Evolutionary conservation across 441 rosid genomes (phyloP), one percentile per base, ranked within the genome.

Genomic region (Erodium moschatum): DNA sequence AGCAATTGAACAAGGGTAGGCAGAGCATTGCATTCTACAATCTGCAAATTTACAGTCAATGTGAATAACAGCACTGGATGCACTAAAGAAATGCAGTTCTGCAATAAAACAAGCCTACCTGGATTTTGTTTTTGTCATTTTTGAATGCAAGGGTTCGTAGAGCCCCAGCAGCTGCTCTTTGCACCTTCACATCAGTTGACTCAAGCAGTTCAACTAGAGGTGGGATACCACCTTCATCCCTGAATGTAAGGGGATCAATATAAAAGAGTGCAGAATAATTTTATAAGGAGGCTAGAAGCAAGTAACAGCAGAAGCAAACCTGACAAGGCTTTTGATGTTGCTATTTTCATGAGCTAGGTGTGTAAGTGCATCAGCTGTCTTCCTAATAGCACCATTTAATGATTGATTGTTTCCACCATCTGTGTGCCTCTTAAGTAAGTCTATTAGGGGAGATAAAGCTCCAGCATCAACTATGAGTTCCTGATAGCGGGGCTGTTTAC

Each of bases 161-260:
- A 56, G 92, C 86, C 71, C 92, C 92, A 62, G 90, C 92, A 64
- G 88, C 88, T 71, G 89, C 86, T 69, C 87, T 84, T 70, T 83
- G 92, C 54, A 87, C 88, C 75, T 87, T 87, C 5, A 62, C 31
- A 73, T 87, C 90, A 58, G 72, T 40, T 71, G 74, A 79, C 78
- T 78, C 67, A 3, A 87, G 81, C 75, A 87, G 80, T 76, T 87
- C 85, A 64, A 87, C 88, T 44, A 87, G 85, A 33, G 85, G 88
- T 42, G 84, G 87, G 69, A 87, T 85, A 68, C 86, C 88, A 66
- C 87, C 90, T 74, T 87, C 90, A 78, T 69, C 71, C 80, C 92
- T 87, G 80, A 64, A 81, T 12, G 40, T 4, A 42, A 3, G 18
- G 15, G 13, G 44, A 12, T 44, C 46, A 69, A 64, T 3, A 40